A percentile compares a stretch with the other conserved stretches of the same genome.
These are phyloP conservation scores for Acacia melanoxylon DNA, from an alignment of 306 rosid species.

Conservation along the genomic window DNA sequence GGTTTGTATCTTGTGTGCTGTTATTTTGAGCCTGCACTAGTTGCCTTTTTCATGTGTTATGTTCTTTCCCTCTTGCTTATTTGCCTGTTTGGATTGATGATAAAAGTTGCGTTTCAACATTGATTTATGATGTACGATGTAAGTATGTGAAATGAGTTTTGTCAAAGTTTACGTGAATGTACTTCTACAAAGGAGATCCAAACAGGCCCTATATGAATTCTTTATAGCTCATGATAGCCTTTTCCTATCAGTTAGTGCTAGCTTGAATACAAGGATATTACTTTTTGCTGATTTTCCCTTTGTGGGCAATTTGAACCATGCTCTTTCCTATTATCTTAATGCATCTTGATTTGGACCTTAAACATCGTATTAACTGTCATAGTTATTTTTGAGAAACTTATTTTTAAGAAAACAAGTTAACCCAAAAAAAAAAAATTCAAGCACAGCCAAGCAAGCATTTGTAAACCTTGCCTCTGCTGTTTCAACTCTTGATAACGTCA, in stretches of 20 bases:
- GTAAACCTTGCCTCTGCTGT: not conserved
- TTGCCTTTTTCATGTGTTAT: not conserved
- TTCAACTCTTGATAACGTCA: not conserved
- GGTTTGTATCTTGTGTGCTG: conserved; percentile 46
- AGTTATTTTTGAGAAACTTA: not conserved
- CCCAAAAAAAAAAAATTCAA: not conserved
- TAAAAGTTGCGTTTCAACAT: no score
- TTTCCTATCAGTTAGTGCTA: conserved; percentile 8
- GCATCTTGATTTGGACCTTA: not conserved
- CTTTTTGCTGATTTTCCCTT: not conserved
- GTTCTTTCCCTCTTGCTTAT: conserved; percentile 18
- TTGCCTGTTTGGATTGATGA: no score
- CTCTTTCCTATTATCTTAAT: not conserved
- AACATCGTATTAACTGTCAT: not conserved
- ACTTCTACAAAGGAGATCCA: no score
- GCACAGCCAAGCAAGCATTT: not conserved
- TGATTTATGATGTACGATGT: no score
- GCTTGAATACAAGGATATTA: not conserved
- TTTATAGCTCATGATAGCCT: not conserved
- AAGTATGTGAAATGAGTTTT: no score
- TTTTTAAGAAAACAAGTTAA: not conserved
- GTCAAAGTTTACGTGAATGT: no score
- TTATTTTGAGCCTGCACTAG: not conserved
- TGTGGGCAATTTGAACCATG: no score
- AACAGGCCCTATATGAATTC: not conserved